These are phyloP conservation scores for Psilocybe cubensis DNA, from an alignment of 768 basidiomycete species.

Conservation along the genomic window DNA sequence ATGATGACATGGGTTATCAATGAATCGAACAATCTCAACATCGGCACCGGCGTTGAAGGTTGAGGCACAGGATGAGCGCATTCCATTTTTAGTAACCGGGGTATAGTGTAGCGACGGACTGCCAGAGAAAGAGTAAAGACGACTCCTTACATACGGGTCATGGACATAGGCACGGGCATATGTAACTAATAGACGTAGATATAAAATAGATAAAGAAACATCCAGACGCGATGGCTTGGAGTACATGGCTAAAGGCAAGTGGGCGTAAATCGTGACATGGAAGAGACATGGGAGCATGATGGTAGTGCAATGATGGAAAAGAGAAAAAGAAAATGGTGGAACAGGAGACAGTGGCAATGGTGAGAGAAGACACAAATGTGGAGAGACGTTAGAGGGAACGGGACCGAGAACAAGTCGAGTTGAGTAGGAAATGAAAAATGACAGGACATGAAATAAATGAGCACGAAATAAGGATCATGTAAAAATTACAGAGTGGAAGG, in stretches of 20 bases:
- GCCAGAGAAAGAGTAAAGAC: conserved; percentile 9
- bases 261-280: conserved; percentile 27
- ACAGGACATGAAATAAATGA: conserved; percentile 24
- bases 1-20: conserved; percentile 18
- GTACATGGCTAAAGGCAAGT: conserved; percentile 17
- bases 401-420: conserved; percentile 4
- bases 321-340: conserved; percentile 19
- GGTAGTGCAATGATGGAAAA: conserved; percentile 23
- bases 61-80: conserved; percentile 2
- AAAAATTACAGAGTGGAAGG: conserved; percentile 16
- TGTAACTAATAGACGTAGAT: conserved; percentile 43
- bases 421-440: conserved; percentile 19
- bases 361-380: conserved; percentile 11
- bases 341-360: conserved; percentile 18
- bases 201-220: conserved; percentile 44
- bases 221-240: conserved; percentile 26
- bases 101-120: conserved; percentile 1
- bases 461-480: conserved; percentile 19
- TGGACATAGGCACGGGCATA: conserved; percentile 25
- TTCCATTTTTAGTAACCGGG: neutral
- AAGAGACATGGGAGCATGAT: conserved; percentile 25
- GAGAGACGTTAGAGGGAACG: conserved; percentile 3
- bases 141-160: conserved; percentile 16
- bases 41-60: conserved; percentile 4
- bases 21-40: conserved; percentile 12